These are phyloP conservation scores for Acacia pycnantha DNA, from an alignment of 331 rosid species.

Conservation along the genomic window DNA sequence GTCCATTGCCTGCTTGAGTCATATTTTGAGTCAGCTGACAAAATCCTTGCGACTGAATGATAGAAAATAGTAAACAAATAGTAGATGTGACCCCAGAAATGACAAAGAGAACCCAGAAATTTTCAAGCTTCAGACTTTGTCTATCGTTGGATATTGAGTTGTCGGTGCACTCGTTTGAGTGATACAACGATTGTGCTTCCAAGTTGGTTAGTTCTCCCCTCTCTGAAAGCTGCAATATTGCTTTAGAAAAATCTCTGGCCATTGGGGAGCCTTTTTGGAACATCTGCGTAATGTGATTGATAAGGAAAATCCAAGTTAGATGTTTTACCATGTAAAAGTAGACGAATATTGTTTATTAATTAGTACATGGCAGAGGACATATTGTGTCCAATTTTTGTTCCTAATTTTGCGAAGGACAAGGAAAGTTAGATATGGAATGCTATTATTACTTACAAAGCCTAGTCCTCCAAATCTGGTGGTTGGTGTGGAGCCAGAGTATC, in stretches of 20 bases:
- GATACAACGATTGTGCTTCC: conserved; percentile 42
- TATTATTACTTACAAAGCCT: conserved; percentile 56
- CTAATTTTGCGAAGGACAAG: neutral
- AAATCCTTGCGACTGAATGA: conserved; percentile 16
- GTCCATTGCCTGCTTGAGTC: conserved; percentile 6
- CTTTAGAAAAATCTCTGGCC: conserved; percentile 54
- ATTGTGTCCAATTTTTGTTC: neutral
- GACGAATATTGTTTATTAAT: neutral
- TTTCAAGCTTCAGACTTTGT: conserved; percentile 43
- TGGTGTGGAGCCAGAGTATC: conserved; percentile 36
- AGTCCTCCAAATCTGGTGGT: conserved; percentile 64
- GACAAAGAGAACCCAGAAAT: conserved; percentile 55
- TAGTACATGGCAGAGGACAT: neutral
- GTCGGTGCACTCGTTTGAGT: conserved; percentile 25
- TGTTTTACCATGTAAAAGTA: neutral
- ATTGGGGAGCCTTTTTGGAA: conserved; percentile 72
- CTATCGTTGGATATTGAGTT: conserved; percentile 9
- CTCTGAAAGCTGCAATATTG: conserved; percentile 48
- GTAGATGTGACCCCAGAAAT: conserved; percentile 57
- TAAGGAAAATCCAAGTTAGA: neutral
- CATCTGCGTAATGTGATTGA: conserved; percentile 36
- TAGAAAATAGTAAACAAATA: conserved; percentile 46
- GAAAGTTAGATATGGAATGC: neutral
- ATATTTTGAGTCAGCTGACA: conserved; percentile 2
- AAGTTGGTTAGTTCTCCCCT: conserved; percentile 34